These are phyloP conservation scores for Hydrangea macrophylla DNA, from an alignment of 148 eudicot species.

Conservation along the genomic window DNA sequence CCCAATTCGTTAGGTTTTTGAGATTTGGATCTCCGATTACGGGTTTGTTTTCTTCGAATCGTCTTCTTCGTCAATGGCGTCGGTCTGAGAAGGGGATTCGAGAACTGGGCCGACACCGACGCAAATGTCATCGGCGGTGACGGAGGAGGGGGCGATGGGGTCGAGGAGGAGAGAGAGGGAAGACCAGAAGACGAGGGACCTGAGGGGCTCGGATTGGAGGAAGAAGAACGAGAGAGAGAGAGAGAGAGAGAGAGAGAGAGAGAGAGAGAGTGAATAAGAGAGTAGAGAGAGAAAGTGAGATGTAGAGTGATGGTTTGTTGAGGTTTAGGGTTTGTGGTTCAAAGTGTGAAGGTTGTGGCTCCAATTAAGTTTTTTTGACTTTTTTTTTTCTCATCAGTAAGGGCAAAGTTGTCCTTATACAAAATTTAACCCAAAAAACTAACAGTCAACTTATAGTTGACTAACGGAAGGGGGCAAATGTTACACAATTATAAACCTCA, in stretches of 20 bases:
- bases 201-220: conserved; percentile 52
- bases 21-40: conserved; percentile 29
- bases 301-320: conserved; percentile 41
- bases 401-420: no score
- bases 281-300: conserved; percentile 48
- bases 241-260: no score
- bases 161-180: conserved; percentile 71
- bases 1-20: conserved; percentile 39
- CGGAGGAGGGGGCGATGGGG: conserved; percentile 75
- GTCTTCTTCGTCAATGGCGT: conserved; percentile 24
- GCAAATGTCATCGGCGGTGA: conserved; percentile 72
- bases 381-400: no score
- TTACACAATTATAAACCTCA: no score
- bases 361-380: no score
- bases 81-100: conserved; percentile 22
- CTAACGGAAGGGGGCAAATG: no score
- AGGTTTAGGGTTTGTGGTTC: conserved; percentile 20
- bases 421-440: no score
- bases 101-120: conserved; percentile 57
- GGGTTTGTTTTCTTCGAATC: conserved; percentile 34
- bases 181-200: conserved; percentile 58
- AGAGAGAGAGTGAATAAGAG: conserved; percentile 41
- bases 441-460: no score
- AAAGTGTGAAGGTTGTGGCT: conserved; percentile 16
- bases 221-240: conserved; percentile 37